Conservation (phyloP, 306 rosid genomes). For the Cucurbita argyrosperma region DNA sequence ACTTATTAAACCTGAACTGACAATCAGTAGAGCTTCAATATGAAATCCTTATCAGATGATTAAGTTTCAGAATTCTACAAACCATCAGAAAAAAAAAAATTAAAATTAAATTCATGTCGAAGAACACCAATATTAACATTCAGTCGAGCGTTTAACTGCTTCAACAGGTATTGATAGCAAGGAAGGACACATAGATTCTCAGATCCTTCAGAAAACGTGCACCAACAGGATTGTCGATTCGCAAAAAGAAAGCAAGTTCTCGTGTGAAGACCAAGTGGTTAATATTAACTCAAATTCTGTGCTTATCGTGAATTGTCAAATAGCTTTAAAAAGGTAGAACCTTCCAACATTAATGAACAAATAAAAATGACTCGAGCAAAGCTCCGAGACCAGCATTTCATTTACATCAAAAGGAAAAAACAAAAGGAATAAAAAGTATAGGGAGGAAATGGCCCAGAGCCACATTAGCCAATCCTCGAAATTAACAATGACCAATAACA, state of each 20-base stretch:
- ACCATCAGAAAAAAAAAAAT: not conserved
- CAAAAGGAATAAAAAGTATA: not conserved
- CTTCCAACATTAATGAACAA: not conserved
- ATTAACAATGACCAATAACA: not conserved
- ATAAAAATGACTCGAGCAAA: not conserved
- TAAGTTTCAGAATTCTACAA: not conserved
- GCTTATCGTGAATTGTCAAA: not conserved
- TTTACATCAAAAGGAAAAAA: not conserved
- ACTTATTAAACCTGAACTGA: not conserved
- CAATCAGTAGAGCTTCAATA: not conserved
- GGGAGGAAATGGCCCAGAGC: not conserved
- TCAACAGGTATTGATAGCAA: not conserved
- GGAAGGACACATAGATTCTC: not conserved
- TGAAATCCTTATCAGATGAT: not conserved
- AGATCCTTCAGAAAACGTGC: not conserved
- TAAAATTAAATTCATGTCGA: not conserved
- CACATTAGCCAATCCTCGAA: not conserved
- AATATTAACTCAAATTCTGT: not conserved
- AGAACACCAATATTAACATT: not conserved
- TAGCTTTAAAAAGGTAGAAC: not conserved
- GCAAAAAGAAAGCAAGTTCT: not conserved
- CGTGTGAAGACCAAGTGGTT: not conserved
- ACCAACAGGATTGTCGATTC: not conserved
- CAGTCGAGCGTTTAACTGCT: not conserved
- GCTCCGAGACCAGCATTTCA: not conserved